Conservation (phyloP, 257 asterid genomes). For the Solanum habrochaites region DNA sequence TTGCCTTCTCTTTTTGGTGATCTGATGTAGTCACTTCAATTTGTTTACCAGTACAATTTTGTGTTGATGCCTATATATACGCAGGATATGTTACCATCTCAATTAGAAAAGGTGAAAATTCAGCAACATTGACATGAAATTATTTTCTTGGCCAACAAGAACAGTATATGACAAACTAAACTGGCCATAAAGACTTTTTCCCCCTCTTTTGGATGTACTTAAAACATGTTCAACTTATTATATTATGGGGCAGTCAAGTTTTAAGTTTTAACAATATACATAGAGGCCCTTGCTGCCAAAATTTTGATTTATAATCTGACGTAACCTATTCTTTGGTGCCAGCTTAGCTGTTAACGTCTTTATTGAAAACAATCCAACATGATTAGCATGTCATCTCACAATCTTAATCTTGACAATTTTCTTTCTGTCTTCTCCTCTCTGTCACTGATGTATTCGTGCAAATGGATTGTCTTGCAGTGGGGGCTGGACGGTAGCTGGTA, state of each 20-base stretch:
- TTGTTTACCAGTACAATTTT: not conserved
- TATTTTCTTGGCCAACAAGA: not conserved
- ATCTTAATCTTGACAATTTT: not conserved
- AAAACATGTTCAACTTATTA: not conserved
- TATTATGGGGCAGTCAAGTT: not conserved
- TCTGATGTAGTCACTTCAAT: not conserved
- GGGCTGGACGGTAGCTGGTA: conserved; percentile 32
- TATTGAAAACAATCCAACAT: not conserved
- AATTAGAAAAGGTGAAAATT: not conserved
- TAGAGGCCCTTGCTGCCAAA: not conserved
- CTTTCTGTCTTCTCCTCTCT: not conserved
- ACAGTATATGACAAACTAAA: not conserved
- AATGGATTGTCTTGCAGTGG: conserved; percentile 3
- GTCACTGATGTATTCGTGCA: not conserved
- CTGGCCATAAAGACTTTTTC: not conserved
- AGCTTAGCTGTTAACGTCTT: not conserved
- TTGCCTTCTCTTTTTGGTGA: not conserved
- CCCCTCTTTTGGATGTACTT: not conserved
- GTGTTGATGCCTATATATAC: not conserved
- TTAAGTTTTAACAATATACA: not conserved
- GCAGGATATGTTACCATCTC: not conserved
- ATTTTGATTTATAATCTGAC: not conserved
- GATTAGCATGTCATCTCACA: not conserved
- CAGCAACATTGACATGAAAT: not conserved
- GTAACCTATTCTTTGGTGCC: not conserved